Conservation (phyloP, 495 filamentous ascomycete species). For the Penicillium goetzii region DNA sequence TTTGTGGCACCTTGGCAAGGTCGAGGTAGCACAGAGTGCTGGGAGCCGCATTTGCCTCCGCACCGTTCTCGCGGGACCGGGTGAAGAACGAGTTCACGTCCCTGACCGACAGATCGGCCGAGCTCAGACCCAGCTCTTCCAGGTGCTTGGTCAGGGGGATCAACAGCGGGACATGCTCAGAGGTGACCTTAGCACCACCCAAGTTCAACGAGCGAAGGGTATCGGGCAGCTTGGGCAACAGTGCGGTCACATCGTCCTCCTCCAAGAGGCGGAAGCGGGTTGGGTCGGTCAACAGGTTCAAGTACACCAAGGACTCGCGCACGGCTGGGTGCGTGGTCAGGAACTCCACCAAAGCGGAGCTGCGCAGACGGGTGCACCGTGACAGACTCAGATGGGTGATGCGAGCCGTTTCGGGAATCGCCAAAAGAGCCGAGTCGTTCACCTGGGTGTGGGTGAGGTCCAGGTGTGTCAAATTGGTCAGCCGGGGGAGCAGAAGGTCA, state of each 20-base stretch:
- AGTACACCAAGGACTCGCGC: conserved; percentile 63
- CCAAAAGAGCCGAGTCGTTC: conserved; percentile 69
- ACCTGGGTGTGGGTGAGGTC: conserved; percentile 81
- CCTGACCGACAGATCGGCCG: conserved; percentile 62
- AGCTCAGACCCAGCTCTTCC: conserved; percentile 76
- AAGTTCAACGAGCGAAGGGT: conserved; percentile 77
- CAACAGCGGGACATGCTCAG: conserved; percentile 65
- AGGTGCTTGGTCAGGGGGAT: conserved; percentile 76
- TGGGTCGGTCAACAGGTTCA: conserved; percentile 77
- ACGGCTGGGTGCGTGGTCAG: conserved; percentile 73
- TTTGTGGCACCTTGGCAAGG: conserved; percentile 61
- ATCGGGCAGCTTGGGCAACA: conserved; percentile 69
- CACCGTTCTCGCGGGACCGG: conserved; percentile 30
- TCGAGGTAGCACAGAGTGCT: conserved; percentile 79
- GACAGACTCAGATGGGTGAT: conserved; percentile 82
- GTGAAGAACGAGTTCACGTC: conserved; percentile 63
- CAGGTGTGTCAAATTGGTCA: conserved; percentile 74
- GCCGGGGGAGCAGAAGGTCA: conserved; percentile 69
- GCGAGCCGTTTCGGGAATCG: conserved; percentile 70
- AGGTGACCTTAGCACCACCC: conserved; percentile 71
- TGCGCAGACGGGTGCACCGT: conserved; percentile 73
- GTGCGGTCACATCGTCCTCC: conserved; percentile 62
- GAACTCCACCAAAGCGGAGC: conserved; percentile 70
- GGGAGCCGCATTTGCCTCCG: conserved; percentile 54
- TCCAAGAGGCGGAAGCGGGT: conserved; percentile 74